These are phyloP conservation scores for Poterioochromonas sp. DNA, from an alignment of 352 stramenopile genomes.

Conservation along the genomic window DNA sequence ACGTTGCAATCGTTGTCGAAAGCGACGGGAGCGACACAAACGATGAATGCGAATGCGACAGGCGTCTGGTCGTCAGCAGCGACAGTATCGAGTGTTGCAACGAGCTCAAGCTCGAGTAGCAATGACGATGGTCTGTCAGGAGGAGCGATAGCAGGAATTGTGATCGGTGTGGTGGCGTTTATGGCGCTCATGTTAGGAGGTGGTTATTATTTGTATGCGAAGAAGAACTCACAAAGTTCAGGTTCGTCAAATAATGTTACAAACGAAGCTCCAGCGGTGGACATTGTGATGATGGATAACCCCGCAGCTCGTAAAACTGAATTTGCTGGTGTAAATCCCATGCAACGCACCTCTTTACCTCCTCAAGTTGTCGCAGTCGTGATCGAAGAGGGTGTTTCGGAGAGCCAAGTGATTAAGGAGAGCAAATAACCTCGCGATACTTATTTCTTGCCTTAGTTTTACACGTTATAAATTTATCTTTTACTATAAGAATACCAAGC, in stretches of 20 bases:
- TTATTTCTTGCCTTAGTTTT: not conserved
- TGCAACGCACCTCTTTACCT: slow-evolving; percentile 1
- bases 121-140: slow-evolving; percentile 16
- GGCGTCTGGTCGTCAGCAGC: slow-evolving; percentile 4
- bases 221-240: slow-evolving; percentile 16
- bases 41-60: slow-evolving; percentile 10
- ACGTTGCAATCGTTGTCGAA: slow-evolving; percentile 11
- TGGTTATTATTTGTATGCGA: slow-evolving; percentile 18
- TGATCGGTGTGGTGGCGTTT: slow-evolving; percentile 2
- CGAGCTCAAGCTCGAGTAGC: slow-evolving; percentile 12
- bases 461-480: no score
- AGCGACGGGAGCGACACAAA: slow-evolving; percentile 7
- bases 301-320: no score
- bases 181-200: not conserved
- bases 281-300: slow-evolving; percentile 14
- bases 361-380: slow-evolving; percentile 8
- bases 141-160: slow-evolving; percentile 17
- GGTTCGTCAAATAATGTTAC: slow-evolving; percentile 14
- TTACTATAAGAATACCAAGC: no score
- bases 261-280: slow-evolving; percentile 7
- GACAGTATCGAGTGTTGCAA: slow-evolving; percentile 11
- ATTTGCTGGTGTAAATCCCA: slow-evolving; percentile 13
- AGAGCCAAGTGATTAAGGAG: no score
- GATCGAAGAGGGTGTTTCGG: slow-evolving; percentile 9
- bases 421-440: not conserved